Evolutionary conservation across 495 filamentous ascomycete species (phyloP).

Genomic region (Hypoxylon rickii): DNA sequence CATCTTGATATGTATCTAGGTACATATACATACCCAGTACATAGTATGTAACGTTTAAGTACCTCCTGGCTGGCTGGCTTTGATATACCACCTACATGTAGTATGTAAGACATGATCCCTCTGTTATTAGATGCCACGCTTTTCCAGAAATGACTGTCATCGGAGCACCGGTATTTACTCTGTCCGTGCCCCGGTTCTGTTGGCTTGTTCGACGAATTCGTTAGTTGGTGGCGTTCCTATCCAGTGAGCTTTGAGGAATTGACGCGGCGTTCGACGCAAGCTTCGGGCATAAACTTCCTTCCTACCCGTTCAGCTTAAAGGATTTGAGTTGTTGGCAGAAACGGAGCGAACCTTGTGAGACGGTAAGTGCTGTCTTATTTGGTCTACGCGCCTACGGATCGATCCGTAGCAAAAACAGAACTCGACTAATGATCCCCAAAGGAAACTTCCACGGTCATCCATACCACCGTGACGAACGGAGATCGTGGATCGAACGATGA

Average conservation of each 20-base stretch:
- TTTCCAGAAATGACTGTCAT: background rate
- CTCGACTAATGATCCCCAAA: background rate
- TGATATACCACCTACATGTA: too few relatives aligned
- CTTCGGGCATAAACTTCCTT: constrained; percentile 17
- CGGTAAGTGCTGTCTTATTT: constrained; percentile 6
- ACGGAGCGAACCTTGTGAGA: constrained; percentile 11
- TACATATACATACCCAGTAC: background rate
- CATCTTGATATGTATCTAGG: too few relatives aligned
- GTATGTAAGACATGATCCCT: too few relatives aligned
- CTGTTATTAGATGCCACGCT: too few relatives aligned
- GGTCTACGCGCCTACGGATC: background rate
- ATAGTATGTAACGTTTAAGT: background rate
- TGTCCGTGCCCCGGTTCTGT: constrained; percentile 3
- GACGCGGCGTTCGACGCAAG: constrained; percentile 24
- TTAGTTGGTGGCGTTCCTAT: background rate
- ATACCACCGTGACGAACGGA: constrained; percentile 12
- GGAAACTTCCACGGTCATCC: constrained; percentile 7
- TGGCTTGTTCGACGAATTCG: background rate
- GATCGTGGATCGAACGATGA: constrained; percentile 9
- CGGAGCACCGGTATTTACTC: constrained; percentile 20
- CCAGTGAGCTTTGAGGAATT: constrained; percentile 9
- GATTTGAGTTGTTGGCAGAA: constrained; percentile 6
- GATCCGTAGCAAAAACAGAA: background rate
- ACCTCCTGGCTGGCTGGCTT: too few relatives aligned
- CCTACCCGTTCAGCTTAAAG: background rate